phyloP scores from a whole-genome alignment of 1,284 basidiomycete genomes.

The Malassezia caprae region DNA sequence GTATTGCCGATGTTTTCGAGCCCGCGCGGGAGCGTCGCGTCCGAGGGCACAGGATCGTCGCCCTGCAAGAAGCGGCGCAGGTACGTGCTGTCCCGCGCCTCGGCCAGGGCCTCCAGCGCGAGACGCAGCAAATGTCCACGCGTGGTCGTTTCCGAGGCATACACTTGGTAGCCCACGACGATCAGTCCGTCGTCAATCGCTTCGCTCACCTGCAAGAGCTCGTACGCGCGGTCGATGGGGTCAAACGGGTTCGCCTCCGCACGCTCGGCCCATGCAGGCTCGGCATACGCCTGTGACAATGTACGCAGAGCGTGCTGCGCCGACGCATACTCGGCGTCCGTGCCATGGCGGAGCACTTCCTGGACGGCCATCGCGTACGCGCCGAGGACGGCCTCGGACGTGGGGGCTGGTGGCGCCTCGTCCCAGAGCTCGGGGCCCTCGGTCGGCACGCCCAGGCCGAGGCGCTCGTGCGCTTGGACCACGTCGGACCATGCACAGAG shows the following conservation, averaged over 20 bases:
- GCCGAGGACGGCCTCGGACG: background rate
- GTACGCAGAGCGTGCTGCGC: background rate
- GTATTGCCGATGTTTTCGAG: constrained; percentile 87
- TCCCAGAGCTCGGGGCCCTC: background rate
- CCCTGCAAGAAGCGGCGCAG: constrained; percentile 60
- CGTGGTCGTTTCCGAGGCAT: constrained; percentile 58
- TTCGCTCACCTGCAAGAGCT: constrained; percentile 60
- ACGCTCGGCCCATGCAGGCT: background rate
- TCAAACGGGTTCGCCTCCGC: constrained; percentile 38
- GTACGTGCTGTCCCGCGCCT: constrained; percentile 63
- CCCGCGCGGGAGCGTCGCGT: constrained; percentile 63
- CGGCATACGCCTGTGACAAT: background rate
- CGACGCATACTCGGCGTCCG: constrained; percentile 1
- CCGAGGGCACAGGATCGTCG: constrained; percentile 23
- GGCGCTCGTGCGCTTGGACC: background rate
- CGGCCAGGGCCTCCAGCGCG: constrained; percentile 52
- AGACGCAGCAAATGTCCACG: constrained; percentile 39
- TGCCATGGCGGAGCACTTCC: constrained; percentile 4
- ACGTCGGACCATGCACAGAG: constrained; percentile 6
- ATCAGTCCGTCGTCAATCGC: constrained; percentile 67
- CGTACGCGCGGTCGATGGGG: constrained; percentile 61
- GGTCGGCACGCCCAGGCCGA: constrained; percentile 1
- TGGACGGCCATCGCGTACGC: constrained; percentile 6
- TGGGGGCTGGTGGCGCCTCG: background rate
- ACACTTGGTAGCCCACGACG: constrained; percentile 61